Conservation (phyloP, 176 grass and related monocot species). For the Melocanna baccifera region DNA sequence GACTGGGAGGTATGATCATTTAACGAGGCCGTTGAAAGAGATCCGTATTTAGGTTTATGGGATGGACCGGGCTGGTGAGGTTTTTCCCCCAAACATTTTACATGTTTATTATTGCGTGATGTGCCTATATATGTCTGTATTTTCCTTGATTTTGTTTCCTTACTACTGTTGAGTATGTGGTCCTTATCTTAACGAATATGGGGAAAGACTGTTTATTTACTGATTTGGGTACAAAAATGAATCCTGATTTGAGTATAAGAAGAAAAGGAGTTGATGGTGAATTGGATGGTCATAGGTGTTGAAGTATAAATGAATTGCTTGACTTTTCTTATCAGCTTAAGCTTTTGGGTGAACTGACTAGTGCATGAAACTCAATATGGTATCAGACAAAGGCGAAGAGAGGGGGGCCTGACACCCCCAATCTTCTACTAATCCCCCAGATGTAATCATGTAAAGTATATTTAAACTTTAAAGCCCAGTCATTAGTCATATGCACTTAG, state of each 20-base stretch:
- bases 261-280: neutral
- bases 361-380: too few relatives aligned
- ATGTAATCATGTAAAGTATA: too few relatives aligned
- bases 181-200: neutral
- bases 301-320: too few relatives aligned
- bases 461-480: too few relatives aligned
- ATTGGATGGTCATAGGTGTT: too few relatives aligned
- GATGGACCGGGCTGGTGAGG: conserved; percentile 94
- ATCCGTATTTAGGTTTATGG: conserved; percentile 82
- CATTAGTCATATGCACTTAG: too few relatives aligned
- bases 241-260: too few relatives aligned
- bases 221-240: neutral
- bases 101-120: neutral
- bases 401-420: too few relatives aligned
- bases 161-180: neutral
- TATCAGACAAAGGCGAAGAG: too few relatives aligned
- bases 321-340: too few relatives aligned
- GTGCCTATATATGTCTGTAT: neutral
- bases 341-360: too few relatives aligned
- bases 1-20: conserved; percentile 59
- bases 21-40: conserved; percentile 72
- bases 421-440: too few relatives aligned
- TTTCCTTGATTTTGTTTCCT: neutral
- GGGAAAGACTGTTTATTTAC: neutral
- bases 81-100: neutral